Percentiles rank a stretch among this genome's conserved stretches.
phyloP scores from a whole-genome alignment of 2,329 filamentous ascomycete genomes.

The Colletotrichum godetiae region DNA sequence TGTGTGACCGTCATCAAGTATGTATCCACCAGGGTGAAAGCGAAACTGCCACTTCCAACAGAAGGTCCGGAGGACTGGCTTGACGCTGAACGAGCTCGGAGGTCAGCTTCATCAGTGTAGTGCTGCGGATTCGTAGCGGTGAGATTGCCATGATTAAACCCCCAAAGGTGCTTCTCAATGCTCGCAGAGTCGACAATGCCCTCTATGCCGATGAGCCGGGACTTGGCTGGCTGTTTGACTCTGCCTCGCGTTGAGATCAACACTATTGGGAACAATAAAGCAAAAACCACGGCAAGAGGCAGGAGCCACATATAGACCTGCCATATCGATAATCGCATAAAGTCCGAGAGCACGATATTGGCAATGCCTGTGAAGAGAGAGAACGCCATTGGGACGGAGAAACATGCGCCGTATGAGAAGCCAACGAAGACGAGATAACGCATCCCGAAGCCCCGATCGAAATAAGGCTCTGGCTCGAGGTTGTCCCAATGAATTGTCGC shows the following conservation, averaged over 20 bases:
- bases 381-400: background rate
- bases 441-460: background rate
- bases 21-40: slow-evolving; percentile 51
- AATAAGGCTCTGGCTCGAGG: slow-evolving; percentile 39
- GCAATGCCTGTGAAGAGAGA: background rate
- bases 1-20: slow-evolving; percentile 48
- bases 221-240: background rate
- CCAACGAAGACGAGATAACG: background rate
- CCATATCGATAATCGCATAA: background rate
- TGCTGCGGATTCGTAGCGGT: background rate
- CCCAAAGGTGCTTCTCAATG: background rate
- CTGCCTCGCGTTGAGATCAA: background rate
- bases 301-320: background rate
- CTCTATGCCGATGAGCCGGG: background rate
- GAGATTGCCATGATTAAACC: background rate
- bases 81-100: background rate
- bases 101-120: background rate
- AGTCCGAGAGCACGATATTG: background rate
- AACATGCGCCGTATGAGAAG: too few species aligned
- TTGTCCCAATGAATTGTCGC: slow-evolving; percentile 47
- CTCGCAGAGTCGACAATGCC: background rate
- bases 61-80: background rate
- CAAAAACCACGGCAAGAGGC: background rate
- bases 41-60: slow-evolving; percentile 18
- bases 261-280: background rate